Percentiles rank a stretch among this genome's conserved stretches.
These are phyloP conservation scores for Xylaria sp. DNA, from an alignment of 2,329 filamentous ascomycete species.

Conservation along the genomic window DNA sequence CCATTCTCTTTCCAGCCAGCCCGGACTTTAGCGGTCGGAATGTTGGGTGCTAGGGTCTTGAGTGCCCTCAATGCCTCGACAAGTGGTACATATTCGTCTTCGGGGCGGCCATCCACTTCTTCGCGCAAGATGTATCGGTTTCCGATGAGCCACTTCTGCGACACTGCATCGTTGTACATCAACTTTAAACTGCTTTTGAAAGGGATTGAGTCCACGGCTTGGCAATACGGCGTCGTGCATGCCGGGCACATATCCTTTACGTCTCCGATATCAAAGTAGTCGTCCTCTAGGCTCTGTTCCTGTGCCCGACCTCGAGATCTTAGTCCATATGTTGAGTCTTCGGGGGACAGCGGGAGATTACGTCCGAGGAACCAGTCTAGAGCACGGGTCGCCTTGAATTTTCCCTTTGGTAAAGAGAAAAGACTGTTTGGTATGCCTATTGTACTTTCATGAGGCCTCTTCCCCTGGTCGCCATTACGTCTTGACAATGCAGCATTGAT, in stretches of 20 bases:
- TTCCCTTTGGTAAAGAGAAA: not conserved
- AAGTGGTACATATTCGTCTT: slow-evolving; percentile 28
- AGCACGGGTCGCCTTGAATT: not conserved
- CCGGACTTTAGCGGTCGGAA: slow-evolving; percentile 35
- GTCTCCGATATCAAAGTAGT: slow-evolving; percentile 34
- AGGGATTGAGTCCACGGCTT: slow-evolving; percentile 35
- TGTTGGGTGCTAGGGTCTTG: slow-evolving; percentile 9
- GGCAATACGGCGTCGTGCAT: slow-evolving; percentile 35
- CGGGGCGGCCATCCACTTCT: slow-evolving; percentile 26
- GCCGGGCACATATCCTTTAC: slow-evolving; percentile 36
- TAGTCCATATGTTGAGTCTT: not conserved
- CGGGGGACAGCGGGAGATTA: not conserved
- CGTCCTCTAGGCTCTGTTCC: slow-evolving; percentile 7
- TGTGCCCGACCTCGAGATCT: not conserved
- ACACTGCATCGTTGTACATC: slow-evolving; percentile 34
- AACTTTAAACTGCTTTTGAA: slow-evolving; percentile 36
- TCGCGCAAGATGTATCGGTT: slow-evolving; percentile 36
- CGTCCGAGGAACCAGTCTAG: slow-evolving; percentile 25
- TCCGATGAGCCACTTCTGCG: slow-evolving; percentile 37
- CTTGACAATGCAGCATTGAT: not conserved
- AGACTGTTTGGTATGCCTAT: not conserved
- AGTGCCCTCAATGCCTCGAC: slow-evolving; percentile 30
- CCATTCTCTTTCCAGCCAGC: slow-evolving; percentile 39
- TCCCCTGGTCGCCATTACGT: not conserved
- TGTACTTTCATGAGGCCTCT: not conserved